phyloP scores from a whole-genome alignment of 257 asterid species.

The Solanum megistacrolobum region DNA sequence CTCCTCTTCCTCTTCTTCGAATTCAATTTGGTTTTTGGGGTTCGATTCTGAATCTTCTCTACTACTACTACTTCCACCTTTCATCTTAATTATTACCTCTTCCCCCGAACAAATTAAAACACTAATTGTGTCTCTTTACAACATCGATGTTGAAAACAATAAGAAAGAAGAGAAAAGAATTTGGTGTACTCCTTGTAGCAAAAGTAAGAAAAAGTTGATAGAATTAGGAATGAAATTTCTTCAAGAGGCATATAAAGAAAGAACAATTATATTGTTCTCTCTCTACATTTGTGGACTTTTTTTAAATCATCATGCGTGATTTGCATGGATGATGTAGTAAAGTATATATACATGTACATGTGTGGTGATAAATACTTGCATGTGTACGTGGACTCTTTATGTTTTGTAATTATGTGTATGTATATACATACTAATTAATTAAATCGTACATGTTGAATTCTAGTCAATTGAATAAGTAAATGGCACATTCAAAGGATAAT shows the following conservation, averaged over 20 bases:
- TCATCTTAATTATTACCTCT: conserved; percentile 13
- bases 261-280: conserved; percentile 11
- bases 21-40: conserved; percentile 13
- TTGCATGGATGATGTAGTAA: conserved; percentile 10
- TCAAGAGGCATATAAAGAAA: conserved; percentile 42
- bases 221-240: conserved; percentile 74
- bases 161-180: not conserved
- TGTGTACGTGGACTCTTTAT: not conserved
- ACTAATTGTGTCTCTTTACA: not conserved
- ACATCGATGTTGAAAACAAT: not conserved
- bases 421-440: not conserved
- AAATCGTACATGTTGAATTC: not conserved
- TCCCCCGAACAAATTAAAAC: not conserved
- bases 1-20: conserved; percentile 4
- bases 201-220: conserved; percentile 41
- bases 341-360: conserved; percentile 13
- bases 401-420: not conserved
- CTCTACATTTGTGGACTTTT: conserved; percentile 7
- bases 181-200: conserved; percentile 10
- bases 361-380: not conserved
- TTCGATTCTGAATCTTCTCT: conserved; percentile 29
- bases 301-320: not conserved
- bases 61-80: conserved; percentile 4
- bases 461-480: not conserved
- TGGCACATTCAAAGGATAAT: not conserved